Evolutionary conservation across 148 eudicot species (phyloP).

Genomic region (Camellia japonica): DNA sequence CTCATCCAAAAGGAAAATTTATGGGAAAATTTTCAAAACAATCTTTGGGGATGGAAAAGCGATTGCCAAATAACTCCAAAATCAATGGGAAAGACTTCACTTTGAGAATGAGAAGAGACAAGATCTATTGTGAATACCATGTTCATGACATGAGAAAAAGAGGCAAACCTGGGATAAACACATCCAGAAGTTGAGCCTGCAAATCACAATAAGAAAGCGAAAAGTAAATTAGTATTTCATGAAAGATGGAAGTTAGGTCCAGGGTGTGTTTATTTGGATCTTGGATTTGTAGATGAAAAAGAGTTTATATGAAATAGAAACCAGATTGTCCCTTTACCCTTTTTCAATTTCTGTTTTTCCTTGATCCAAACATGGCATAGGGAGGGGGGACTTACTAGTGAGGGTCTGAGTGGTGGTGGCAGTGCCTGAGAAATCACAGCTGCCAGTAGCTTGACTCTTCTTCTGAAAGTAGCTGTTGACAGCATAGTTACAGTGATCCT

Average conservation of each 20-base stretch:
- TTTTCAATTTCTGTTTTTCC: too few relatives aligned
- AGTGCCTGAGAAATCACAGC: conserved; percentile 36
- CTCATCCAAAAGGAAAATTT: too few relatives aligned
- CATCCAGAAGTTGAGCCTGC: conserved; percentile 31
- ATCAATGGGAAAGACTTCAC: not conserved
- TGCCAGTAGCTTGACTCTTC: conserved; percentile 19
- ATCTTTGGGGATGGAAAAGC: not conserved
- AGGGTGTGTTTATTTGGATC: too few relatives aligned
- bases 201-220: conserved; percentile 14
- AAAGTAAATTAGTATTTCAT: not conserved
- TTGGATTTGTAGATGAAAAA: too few relatives aligned
- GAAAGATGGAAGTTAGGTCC: too few relatives aligned
- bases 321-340: too few relatives aligned
- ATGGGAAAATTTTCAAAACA: not conserved
- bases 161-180: conserved; percentile 44
- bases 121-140: not conserved
- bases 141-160: not conserved
- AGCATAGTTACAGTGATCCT: conserved; percentile 48
- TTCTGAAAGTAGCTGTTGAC: conserved; percentile 37
- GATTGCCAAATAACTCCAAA: not conserved
- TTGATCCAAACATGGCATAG: too few relatives aligned
- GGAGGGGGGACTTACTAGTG: conserved; percentile 22
- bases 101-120: not conserved
- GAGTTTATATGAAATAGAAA: too few relatives aligned
- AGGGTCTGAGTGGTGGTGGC: conserved; percentile 18